Conservation (phyloP, 2,329 filamentous ascomycete species). For the Sclerotinia minor region DNA sequence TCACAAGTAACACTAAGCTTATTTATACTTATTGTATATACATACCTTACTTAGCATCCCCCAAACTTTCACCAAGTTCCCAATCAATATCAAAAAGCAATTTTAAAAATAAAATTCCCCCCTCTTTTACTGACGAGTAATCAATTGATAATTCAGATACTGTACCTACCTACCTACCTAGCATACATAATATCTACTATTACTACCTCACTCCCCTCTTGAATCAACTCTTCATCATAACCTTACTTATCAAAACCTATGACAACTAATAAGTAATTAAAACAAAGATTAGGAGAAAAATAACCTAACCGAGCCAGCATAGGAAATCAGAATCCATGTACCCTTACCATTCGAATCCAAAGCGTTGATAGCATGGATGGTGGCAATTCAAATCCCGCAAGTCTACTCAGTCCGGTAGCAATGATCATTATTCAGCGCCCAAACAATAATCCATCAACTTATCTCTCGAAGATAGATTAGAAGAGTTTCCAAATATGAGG, state of each 20-base stretch:
- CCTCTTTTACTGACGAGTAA: background rate
- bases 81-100: background rate
- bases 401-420: slow-evolving; percentile 26
- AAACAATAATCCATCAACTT: slow-evolving; percentile 57
- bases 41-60: background rate
- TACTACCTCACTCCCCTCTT: slow-evolving; percentile 1
- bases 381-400: slow-evolving; percentile 22
- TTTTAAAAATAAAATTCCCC: background rate
- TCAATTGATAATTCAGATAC: no score
- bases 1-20: background rate
- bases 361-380: slow-evolving; percentile 33
- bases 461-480: slow-evolving; percentile 44
- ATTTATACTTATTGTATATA: background rate
- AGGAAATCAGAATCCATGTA: slow-evolving; percentile 5
- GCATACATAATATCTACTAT: no score
- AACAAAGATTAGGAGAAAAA: background rate
- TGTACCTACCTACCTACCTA: no score
- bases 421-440: slow-evolving; percentile 46
- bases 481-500: slow-evolving; percentile 48
- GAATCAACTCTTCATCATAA: slow-evolving; percentile 7
- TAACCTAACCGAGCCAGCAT: background rate
- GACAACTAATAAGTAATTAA: slow-evolving; percentile 6
- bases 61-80: background rate
- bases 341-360: slow-evolving; percentile 30
- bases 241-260: slow-evolving; percentile 6